Base-by-base conservation (phyloP, 129 eudicot genomes). In the Centrapalus pauciflorus region DNA sequence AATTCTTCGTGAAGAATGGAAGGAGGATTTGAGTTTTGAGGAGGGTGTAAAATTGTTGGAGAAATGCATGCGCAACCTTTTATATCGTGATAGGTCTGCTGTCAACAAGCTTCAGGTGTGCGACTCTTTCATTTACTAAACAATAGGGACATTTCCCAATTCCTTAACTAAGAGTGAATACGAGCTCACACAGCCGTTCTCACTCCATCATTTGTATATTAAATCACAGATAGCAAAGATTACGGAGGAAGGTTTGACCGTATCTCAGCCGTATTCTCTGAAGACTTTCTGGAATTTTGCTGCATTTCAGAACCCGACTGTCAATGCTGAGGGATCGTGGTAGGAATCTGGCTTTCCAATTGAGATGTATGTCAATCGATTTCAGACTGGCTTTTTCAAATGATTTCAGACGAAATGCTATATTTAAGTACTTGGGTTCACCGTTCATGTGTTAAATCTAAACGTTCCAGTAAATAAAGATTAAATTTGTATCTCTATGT, bases 21-120 rank as follows among this genome's bases (percentile, higher is more conserved):
- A 59, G 54, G 96, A 81, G 63, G 75, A 88, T 71, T 54, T 91
- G 78, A 85, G 63, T 61, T 90, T 77, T 61, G 96, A 90, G 69
- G 95, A 88, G 4, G 89, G 94, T 43, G 97, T 86, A 25, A 86
- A 77, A 55, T 57, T 86, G 58, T 59, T 86, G 75, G 97, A 90
- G 88, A 86, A 90, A 66, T 86, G 95, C 81, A 83, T 86, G 97
- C 97, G 88, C 30, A 91, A 86, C 56, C 95, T 89, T 70, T 69
- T 89, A 9, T 89, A 89, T 54, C 93, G 93, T 55, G 96, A 89
- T 68, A 73, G 89, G 49, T 89, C 96, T n/a, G 93, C 96, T 34
- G 83, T 89, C 58, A 89, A 89, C 87, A 85, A 89, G 79, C 83
- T 85, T 63, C 96, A 82, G 89, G 96, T 88, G 2, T 60, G n/a